phyloP scores from a whole-genome alignment of 1,284 basidiomycete genomes.

The Fomitopsis pinicola region DNA sequence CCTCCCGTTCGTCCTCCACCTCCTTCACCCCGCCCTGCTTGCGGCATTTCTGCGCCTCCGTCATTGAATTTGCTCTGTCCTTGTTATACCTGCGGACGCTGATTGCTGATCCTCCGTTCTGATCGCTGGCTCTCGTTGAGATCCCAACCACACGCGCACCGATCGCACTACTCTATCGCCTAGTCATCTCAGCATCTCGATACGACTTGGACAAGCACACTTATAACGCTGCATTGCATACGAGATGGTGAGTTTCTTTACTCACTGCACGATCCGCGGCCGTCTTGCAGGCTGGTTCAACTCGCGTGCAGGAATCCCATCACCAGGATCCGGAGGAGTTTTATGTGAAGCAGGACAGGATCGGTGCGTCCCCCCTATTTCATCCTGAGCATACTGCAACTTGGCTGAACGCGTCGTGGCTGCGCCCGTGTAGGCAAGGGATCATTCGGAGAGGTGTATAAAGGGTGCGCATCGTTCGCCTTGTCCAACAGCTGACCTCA shows the following conservation, averaged over 20 bases:
- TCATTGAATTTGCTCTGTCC: neutral
- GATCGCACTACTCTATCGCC: neutral
- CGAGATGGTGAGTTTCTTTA: constrained; percentile 9
- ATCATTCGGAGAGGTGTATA: constrained; percentile 97
- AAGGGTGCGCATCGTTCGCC: constrained; percentile 58
- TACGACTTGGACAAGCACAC: neutral
- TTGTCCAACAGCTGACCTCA: neutral
- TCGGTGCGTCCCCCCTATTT: constrained; percentile 56
- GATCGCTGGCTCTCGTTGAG: neutral
- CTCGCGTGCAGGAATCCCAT: constrained; percentile 49
- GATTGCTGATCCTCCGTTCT: neutral
- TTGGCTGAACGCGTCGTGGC: constrained; percentile 3
- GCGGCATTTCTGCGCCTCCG: neutral
- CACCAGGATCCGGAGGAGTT: constrained; percentile 88
- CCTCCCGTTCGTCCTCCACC: neutral
- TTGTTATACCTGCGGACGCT: neutral
- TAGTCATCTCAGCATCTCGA: neutral
- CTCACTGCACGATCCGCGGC: constrained; percentile 3
- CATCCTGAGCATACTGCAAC: neutral
- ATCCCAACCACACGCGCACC: neutral
- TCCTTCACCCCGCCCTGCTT: neutral
- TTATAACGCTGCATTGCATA: neutral
- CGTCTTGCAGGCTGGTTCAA: neutral
- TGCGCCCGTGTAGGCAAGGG: constrained; percentile 69
- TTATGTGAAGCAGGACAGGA: constrained; percentile 95